phyloP scores from a whole-genome alignment of 1,139 yeast genomes.

The Nakaseomyces nivariensis region DNA sequence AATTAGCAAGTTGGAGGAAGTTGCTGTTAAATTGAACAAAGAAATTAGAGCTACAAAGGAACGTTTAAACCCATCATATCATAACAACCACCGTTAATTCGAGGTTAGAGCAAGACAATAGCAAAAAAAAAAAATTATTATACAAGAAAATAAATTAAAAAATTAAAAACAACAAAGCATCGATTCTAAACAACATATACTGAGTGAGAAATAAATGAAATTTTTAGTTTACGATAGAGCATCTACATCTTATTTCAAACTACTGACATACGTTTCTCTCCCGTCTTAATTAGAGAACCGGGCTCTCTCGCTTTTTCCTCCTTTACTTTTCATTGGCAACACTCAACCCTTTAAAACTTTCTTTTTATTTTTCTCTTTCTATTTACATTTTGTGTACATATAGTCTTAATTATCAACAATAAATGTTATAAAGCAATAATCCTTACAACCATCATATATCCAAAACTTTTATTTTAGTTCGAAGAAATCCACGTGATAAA shows the following conservation, averaged over 20 bases:
- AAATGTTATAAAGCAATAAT: not conserved
- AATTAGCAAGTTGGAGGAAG: constrained; percentile 76
- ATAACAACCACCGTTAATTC: constrained; percentile 13
- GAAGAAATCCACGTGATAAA: not conserved
- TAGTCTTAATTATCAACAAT: not conserved
- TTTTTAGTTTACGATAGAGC: constrained; percentile 1
- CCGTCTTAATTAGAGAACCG: not conserved
- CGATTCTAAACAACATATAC: not conserved
- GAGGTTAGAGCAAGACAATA: not conserved
- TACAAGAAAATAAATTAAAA: constrained; percentile 1
- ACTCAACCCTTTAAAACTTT: not conserved
- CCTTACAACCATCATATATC: not conserved
- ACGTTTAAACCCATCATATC: constrained; percentile 21
- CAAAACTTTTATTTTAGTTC: not conserved
- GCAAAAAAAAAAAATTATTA: not conserved
- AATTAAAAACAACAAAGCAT: not conserved
- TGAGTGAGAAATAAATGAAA: not conserved
- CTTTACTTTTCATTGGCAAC: too few relatives aligned
- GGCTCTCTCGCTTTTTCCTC: too few relatives aligned
- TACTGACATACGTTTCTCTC: not conserved
- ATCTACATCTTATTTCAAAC: not conserved
- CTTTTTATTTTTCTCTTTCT: not conserved
- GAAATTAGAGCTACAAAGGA: constrained; percentile 39
- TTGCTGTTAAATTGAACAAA: constrained; percentile 81
- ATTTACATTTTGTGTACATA: constrained; percentile 1